Percentiles rank a stretch among this genome's conserved stretches.
Conservation (phyloP, 208 protist genomes). For the Angomonas desouzai region DNA sequence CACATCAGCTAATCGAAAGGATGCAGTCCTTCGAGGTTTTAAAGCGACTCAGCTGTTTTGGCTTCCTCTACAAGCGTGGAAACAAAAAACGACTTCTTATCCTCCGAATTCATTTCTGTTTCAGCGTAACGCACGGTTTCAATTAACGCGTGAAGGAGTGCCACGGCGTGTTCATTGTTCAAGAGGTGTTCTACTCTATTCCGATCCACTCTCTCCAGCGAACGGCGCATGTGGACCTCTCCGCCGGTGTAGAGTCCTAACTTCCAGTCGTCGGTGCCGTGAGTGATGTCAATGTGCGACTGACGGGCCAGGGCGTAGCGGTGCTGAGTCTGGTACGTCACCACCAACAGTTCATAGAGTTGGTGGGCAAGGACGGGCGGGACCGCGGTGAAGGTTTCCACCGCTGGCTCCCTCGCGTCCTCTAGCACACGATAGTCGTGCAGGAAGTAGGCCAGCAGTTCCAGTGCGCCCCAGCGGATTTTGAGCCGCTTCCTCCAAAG, state of each 20-base stretch:
- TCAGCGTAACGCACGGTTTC: constrained; percentile 17
- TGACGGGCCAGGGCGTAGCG: constrained; percentile 45
- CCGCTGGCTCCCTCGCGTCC: background rate
- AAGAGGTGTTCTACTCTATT: constrained; percentile 72
- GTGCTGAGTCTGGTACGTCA: constrained; percentile 9
- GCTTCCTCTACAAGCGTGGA: background rate
- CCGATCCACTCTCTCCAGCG: constrained; percentile 77
- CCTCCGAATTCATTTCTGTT: background rate
- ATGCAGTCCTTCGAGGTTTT: no score
- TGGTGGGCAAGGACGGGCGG: background rate
- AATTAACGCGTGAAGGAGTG: constrained; percentile 60
- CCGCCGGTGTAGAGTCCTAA: constrained; percentile 78
- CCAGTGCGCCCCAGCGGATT: constrained; percentile 40
- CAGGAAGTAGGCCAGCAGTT: constrained; percentile 51
- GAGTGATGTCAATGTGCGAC: constrained; percentile 65
- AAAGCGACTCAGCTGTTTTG: constrained; percentile 5
- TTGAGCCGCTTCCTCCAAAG: constrained; percentile 36
- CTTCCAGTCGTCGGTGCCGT: constrained; percentile 84
- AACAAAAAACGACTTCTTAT: background rate
- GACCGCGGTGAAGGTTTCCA: background rate
- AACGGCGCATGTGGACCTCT: constrained; percentile 86
- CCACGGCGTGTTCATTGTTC: constrained; percentile 78
- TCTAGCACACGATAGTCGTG: constrained; percentile 27
- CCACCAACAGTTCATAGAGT: constrained; percentile 33
- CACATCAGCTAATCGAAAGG: no score